phyloP scores from a whole-genome alignment of 805 yeast species.

The Zygosaccharomyces bailii region DNA sequence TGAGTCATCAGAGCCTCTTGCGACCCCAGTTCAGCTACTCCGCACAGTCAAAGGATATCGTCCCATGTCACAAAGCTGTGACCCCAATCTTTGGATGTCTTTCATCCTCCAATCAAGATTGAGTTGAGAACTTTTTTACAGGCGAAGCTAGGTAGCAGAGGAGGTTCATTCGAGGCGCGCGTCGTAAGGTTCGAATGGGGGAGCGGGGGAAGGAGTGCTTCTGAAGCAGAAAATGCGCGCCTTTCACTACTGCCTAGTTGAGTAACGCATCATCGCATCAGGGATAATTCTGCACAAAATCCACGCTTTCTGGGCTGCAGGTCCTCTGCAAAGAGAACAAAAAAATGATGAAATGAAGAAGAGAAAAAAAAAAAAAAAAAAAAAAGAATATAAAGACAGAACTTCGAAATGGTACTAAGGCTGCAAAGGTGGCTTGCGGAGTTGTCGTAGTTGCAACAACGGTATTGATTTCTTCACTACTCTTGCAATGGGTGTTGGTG shows the following conservation, averaged over 20 bases:
- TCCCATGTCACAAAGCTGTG: not conserved
- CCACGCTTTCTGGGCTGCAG: not conserved
- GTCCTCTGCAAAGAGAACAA: not conserved
- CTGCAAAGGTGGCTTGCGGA: not conserved
- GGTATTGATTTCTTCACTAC: not conserved
- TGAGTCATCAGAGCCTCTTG: not conserved
- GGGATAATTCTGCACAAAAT: not conserved
- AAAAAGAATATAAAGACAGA: not conserved
- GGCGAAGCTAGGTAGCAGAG: not conserved
- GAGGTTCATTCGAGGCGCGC: not conserved
- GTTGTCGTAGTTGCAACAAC: not conserved
- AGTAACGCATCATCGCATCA: constrained; percentile 1
- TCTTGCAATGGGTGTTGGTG: constrained; percentile 11
- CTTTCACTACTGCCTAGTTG: not conserved
- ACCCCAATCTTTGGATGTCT: not conserved
- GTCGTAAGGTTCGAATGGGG: not conserved
- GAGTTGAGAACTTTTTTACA: not conserved
- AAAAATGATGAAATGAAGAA: not conserved
- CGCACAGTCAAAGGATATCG: not conserved
- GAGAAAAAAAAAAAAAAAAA: not conserved
- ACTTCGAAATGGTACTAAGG: not conserved
- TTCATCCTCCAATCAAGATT: not conserved
- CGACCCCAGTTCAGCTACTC: not conserved
- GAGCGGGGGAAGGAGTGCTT: not conserved
- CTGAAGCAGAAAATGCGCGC: not conserved